Conservation (phyloP, 805 yeast species). For the Ogataea ganodermae region DNA sequence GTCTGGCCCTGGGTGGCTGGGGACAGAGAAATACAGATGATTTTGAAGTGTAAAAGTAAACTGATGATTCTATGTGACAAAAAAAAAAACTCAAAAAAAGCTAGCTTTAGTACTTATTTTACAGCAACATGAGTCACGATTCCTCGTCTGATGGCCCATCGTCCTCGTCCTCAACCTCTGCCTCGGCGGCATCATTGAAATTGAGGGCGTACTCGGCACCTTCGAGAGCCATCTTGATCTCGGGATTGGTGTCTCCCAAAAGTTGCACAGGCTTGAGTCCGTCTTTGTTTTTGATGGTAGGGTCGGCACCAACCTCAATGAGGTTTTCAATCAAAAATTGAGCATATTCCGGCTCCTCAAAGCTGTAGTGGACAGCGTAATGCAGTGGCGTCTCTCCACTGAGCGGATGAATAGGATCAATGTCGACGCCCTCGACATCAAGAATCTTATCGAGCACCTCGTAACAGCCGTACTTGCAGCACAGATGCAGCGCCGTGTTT, state of each 20-base stretch:
- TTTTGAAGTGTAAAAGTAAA: neutral
- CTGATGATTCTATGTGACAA: conserved; percentile 3
- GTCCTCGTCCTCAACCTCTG: conserved; percentile 39
- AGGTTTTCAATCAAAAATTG: conserved; percentile 73
- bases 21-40: conserved; percentile 5
- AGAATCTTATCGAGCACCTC: conserved; percentile 80
- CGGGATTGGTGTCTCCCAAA: conserved; percentile 50
- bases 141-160: conserved; percentile 35
- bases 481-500: conserved; percentile 78
- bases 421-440: conserved; percentile 88
- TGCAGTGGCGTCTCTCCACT: conserved; percentile 92
- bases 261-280: conserved; percentile 79
- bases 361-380: conserved; percentile 73
- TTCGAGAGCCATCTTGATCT: conserved; percentile 64
- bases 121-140: conserved; percentile 3
- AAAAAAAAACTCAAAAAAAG: neutral
- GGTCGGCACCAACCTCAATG: conserved; percentile 90
- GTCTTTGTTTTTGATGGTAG: conserved; percentile 56
- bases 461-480: conserved; percentile 80
- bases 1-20: conserved; percentile 18
- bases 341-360: conserved; percentile 85
- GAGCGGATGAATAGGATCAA: conserved; percentile 71
- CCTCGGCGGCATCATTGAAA: conserved; percentile 40
- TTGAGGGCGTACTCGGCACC: conserved; percentile 78
- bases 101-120: neutral